Evolutionary conservation across 176 grass and related monocot species (phyloP), one percentile per base, ranked within the genome.

Genomic region (Canna indica): DNA sequence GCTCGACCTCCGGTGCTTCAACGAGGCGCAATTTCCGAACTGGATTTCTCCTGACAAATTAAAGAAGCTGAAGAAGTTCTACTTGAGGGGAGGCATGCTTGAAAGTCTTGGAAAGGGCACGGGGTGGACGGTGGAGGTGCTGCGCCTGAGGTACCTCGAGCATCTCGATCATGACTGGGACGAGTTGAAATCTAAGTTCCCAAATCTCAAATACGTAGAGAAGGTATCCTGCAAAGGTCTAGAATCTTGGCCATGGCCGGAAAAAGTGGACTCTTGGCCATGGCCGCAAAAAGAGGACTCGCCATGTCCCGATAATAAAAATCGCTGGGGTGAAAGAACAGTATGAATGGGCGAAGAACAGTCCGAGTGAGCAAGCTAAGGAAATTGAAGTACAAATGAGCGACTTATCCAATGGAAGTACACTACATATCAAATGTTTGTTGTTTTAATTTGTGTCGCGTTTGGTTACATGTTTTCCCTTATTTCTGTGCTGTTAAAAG

Each of bases 21-120:
- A 79, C 0, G 24, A 70, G 31, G 45, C 61, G n/a, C 59, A 71
- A 59, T 61, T 80, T 2, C 91, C 79, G 15, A 15, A 34, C 4
- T 95, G 87, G 87, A 79, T 90, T 15, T 75, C 20, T 20, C 84
- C 79, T 0, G 33, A 20, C 59, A 78, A 75, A 66, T 68, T 95
- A 27, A 6, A 1, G 14, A 38, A 28, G 32, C 44, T 95, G 44
- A 84, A 80, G 59, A 87, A 52, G 35, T 68, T 95, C 69, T 90
- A 95, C 47, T 78, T 95, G 24, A 80, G 83, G 8, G 90, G 90
- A 76, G 90, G 90, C 53, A 80, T 80, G 75, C 76, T 95, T 9
- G 41, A 10, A 16, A 76, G 20, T 36, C 75, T 90, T 39, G 76
- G 76, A 2, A 16, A 69, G 2, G 46, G 61, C 16, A 81, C 4